phyloP scores from a whole-genome alignment of 257 asterid species.

The Agastache rugosa region DNA sequence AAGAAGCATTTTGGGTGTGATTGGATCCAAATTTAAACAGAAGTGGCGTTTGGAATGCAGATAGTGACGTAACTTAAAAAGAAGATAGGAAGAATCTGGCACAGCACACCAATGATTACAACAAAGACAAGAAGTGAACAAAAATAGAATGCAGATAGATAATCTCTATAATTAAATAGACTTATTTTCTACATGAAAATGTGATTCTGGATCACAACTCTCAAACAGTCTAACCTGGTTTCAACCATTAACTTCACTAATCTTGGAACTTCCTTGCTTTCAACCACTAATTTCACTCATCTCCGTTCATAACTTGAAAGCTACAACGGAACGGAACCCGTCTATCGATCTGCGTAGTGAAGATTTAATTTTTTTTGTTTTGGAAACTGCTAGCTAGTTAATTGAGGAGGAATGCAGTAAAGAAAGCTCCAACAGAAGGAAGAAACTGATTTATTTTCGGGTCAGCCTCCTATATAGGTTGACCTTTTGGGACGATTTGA shows the following conservation, averaged over 20 bases:
- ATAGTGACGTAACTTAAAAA: too few species aligned
- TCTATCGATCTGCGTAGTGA: conserved; percentile 17
- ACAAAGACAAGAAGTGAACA: neutral
- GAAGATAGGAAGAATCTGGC: too few species aligned
- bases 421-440: conserved; percentile 31
- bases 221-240: neutral
- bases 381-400: neutral
- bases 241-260: conserved; percentile 18
- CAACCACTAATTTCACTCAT: conserved; percentile 15
- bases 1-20: too few species aligned
- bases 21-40: neutral
- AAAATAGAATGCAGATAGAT: neutral
- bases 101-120: neutral
- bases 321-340: conserved; percentile 19
- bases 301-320: conserved; percentile 20
- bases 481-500: conserved; percentile 77
- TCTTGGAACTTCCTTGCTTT: conserved; percentile 13
- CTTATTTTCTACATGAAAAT: conserved; percentile 10
- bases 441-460: neutral
- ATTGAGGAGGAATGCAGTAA: conserved; percentile 20
- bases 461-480: conserved; percentile 61
- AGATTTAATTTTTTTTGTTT: neutral
- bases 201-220: neutral
- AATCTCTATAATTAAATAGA: neutral
- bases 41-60: neutral